A percentile compares a stretch with the other conserved stretches of the same genome.
phyloP scores from a whole-genome alignment of 163 green algal genomes.

The Volvox carteri region DNA sequence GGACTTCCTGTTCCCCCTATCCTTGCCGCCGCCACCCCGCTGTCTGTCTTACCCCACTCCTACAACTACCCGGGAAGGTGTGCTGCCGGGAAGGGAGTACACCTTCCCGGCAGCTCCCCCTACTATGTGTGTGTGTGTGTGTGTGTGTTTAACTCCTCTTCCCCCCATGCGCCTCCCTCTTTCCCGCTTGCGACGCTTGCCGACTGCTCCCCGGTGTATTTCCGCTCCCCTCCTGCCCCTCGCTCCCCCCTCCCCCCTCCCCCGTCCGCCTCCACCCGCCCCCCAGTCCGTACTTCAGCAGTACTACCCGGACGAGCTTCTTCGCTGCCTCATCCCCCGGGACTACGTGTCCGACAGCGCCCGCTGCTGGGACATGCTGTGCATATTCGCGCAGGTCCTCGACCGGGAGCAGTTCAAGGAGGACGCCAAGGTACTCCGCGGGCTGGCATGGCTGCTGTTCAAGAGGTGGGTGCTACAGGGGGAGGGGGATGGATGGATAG shows the following conservation, averaged over 20 bases:
- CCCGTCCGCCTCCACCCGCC: not conserved
- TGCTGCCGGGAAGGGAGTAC: too few relatives aligned
- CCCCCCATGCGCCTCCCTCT: not conserved
- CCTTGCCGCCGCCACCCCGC: too few relatives aligned
- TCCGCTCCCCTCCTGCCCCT: not conserved
- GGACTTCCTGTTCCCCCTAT: too few relatives aligned
- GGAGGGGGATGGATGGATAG: too few relatives aligned
- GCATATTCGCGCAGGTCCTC: conserved; percentile 47
- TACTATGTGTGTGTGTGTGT: too few relatives aligned
- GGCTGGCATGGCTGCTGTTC: not conserved
- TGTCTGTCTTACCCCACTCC: too few relatives aligned
- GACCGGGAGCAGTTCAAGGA: conserved; percentile 48
- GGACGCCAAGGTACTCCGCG: conserved; percentile 30
- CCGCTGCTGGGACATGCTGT: conserved; percentile 27
- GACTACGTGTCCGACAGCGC: conserved; percentile 32
- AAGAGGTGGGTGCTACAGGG: too few relatives aligned
- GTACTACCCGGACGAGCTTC: conserved; percentile 33
- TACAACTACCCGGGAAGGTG: too few relatives aligned
- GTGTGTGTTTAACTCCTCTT: too few relatives aligned
- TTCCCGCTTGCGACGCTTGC: too few relatives aligned
- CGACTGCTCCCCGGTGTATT: too few relatives aligned
- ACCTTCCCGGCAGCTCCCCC: too few relatives aligned
- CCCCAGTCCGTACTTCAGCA: conserved; percentile 16
- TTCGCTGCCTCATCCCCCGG: conserved; percentile 23
- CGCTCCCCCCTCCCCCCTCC: not conserved